Evolutionary conservation across 176 grass and related monocot genomes (phyloP).

Genomic region (Themeda triandra): DNA sequence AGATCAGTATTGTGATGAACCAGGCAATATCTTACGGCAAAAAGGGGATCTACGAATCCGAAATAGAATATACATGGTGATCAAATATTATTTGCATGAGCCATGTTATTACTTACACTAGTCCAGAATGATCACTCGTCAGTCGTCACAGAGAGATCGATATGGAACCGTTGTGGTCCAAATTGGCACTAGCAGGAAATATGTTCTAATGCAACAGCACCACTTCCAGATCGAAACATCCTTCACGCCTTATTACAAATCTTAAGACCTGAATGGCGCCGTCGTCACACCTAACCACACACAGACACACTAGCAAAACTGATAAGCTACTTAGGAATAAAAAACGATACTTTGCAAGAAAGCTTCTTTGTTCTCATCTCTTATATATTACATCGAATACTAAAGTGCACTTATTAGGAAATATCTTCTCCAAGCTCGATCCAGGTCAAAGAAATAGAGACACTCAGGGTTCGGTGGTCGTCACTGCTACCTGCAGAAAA

Average conservation of each 20-base stretch:
- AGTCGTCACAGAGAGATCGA: background rate
- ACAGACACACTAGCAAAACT: background rate
- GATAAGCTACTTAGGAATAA: background rate
- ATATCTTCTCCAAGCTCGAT: conserved; percentile 1
- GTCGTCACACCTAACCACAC: background rate
- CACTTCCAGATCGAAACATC: background rate
- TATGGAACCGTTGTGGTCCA: background rate
- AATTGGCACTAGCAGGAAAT: background rate
- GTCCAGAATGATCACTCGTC: background rate
- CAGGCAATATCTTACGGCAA: too few species aligned
- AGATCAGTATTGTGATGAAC: too few species aligned
- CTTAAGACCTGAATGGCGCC: background rate
- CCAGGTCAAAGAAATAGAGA: background rate
- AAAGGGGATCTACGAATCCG: too few species aligned
- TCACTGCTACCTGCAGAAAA: background rate
- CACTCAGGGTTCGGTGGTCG: background rate
- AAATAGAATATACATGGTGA: too few species aligned
- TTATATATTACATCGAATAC: background rate
- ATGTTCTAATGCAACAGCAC: background rate
- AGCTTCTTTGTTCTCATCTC: background rate
- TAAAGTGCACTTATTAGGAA: background rate
- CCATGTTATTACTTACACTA: too few species aligned
- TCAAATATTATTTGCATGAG: too few species aligned
- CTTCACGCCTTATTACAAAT: background rate
- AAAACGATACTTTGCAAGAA: background rate